Base-by-base conservation (phyloP, 148 eudicot genomes). In the Camellia sinensis region DNA sequence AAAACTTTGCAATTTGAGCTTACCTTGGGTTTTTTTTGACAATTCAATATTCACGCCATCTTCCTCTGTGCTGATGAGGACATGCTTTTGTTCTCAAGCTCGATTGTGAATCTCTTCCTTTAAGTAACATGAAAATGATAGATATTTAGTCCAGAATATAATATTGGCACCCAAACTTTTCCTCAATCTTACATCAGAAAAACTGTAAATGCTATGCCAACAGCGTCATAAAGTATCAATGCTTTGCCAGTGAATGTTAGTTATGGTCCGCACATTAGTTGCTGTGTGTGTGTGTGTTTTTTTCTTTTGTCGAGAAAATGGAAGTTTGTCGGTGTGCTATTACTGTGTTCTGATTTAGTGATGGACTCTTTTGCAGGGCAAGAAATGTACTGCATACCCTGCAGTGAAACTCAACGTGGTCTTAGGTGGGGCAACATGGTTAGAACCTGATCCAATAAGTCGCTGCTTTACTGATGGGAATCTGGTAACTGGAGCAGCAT, bases 401-500 rank as follows among this genome's bases (percentile, higher is more conserved):
- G 99, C 98, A 37, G 99, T 94, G 83, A 97, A 94, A 84, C 93
- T 97, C 40, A 88, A 97, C 57, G 95, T 94, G 44, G 85, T 94
- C 9, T 74, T 97, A 76, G 82, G 82, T 66, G 99, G 98, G 45
- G 99, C 88, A 56, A 90, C 85, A 9, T 97, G 99, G 99, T 64
- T 97, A 84, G 99, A 97, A 83, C 98, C 99, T 3, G 93, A 89
- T 9, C 98, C 99, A 17, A 94, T 97, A 71, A 83, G 86, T 66
- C 87, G 97, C 41, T 97, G 99, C 88, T 97, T 88, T 80, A 97
- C 98, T 0, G 98, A 97, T 82, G 95, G 97, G 54, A 97, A 97
- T 88, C 82, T 97, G 81, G 98, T 97, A 37, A 97, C 99, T 0
- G 99, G 98, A 83, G 97, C 99, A 73, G 98, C 99, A 69, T 97